These are phyloP conservation scores for Cucumis melo DNA, from an alignment of 306 rosid species.

Conservation along the genomic window DNA sequence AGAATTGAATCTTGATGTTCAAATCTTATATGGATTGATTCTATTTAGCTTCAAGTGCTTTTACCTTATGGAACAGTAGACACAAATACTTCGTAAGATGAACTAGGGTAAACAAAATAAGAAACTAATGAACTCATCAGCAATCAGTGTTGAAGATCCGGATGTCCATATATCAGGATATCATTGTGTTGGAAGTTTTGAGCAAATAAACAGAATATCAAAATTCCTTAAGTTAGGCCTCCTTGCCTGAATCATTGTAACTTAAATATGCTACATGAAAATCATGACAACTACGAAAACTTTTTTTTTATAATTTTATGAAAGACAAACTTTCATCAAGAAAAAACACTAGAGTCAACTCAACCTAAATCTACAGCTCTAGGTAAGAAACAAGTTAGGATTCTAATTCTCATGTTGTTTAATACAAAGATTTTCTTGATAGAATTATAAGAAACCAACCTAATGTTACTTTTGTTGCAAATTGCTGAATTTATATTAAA, in stretches of 20 bases:
- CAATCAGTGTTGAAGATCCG: background rate
- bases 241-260: background rate
- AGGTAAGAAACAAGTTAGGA: background rate
- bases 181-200: background rate
- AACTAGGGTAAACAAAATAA: background rate
- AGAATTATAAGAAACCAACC: background rate
- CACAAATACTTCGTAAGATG: background rate
- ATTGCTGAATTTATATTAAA: background rate
- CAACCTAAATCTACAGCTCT: background rate
- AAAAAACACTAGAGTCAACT: background rate
- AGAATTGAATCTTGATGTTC: background rate
- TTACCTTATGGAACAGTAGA: background rate
- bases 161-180: background rate
- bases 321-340: no score
- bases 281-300: background rate
- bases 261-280: background rate
- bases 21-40: background rate
- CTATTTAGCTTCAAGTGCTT: background rate
- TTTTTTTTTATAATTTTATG: no score
- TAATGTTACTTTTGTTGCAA: background rate
- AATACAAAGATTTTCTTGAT: background rate
- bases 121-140: background rate
- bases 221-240: background rate
- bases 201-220: background rate
- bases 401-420: background rate